Percentiles rank a stretch among this genome's conserved stretches.
Evolutionary conservation across 1,139 yeast species (phyloP).

Genomic region (Zygosaccharomyces pseudobailii): DNA sequence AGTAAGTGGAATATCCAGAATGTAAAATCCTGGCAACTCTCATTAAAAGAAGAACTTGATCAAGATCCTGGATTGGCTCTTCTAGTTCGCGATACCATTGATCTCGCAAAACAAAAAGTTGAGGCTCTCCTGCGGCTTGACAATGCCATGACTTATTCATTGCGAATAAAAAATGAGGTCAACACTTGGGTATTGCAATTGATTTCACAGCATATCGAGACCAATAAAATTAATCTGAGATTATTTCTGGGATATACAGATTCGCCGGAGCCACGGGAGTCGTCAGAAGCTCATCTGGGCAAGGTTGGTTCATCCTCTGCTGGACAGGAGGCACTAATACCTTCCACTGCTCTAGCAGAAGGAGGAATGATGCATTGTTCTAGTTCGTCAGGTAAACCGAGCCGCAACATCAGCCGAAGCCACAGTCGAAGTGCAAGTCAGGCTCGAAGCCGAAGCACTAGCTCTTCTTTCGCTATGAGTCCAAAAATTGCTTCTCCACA

Average conservation of each 20-base stretch:
- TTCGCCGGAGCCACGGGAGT: background rate
- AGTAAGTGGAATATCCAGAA: slow-evolving; percentile 61
- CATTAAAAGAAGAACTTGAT: slow-evolving; percentile 17
- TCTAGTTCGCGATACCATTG: slow-evolving; percentile 65
- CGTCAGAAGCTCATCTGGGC: too few species aligned
- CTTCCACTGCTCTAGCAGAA: slow-evolving; percentile 1
- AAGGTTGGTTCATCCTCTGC: background rate
- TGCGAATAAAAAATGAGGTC: slow-evolving; percentile 75
- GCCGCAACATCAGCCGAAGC: background rate
- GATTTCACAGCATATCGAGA: slow-evolving; percentile 59
- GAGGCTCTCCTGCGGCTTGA: slow-evolving; percentile 72
- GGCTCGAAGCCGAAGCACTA: too few species aligned
- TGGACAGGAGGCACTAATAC: slow-evolving; percentile 2
- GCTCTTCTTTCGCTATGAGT: background rate
- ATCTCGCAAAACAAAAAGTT: slow-evolving; percentile 58
- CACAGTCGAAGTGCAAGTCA: too few species aligned
- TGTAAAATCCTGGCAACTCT: slow-evolving; percentile 46
- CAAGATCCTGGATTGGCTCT: slow-evolving; percentile 61
- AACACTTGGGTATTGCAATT: slow-evolving; percentile 64
- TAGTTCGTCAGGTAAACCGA: background rate
- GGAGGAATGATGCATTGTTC: background rate
- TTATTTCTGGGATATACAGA: slow-evolving; percentile 1
- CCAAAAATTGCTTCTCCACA: slow-evolving; percentile 11
- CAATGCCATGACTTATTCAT: slow-evolving; percentile 70
- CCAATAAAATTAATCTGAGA: slow-evolving; percentile 34